These are phyloP conservation scores for Cyberlindnera maclurae DNA, from an alignment of 805 yeast species.

Conservation along the genomic window DNA sequence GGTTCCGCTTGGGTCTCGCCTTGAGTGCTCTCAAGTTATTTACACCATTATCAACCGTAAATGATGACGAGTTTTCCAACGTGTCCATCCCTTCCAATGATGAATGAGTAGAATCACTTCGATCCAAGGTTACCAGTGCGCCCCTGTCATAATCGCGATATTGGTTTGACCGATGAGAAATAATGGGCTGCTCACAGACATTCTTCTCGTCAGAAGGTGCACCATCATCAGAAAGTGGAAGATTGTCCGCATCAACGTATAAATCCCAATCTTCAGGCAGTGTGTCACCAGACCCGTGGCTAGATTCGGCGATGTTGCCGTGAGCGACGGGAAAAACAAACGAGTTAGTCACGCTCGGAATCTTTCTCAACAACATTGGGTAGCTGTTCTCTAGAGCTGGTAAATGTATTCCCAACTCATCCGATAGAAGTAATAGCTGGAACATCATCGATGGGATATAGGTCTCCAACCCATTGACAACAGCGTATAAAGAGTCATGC, in stretches of 20 bases:
- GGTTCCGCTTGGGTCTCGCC: neutral
- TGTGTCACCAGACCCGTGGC: too few relatives aligned
- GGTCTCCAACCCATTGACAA: slow-evolving; percentile 1
- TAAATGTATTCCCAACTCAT: slow-evolving; percentile 4
- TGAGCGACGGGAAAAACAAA: neutral
- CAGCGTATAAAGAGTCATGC: neutral
- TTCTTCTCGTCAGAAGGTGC: neutral
- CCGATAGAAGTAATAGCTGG: slow-evolving; percentile 12
- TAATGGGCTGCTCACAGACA: too few relatives aligned
- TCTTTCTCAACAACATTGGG: neutral
- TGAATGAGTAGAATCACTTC: neutral
- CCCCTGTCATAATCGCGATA: too few relatives aligned
- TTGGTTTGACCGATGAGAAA: too few relatives aligned
- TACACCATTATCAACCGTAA: neutral
- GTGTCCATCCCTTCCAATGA: slow-evolving; percentile 1
- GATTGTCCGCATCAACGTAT: neutral
- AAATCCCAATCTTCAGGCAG: neutral
- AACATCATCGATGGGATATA: slow-evolving; percentile 6
- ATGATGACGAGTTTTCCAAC: neutral
- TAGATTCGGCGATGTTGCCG: too few relatives aligned
- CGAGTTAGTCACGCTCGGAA: neutral
- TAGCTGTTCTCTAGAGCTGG: slow-evolving; percentile 4
- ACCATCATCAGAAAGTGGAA: neutral
- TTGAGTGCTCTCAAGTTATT: neutral
- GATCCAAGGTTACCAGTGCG: neutral